A percentile compares a stretch with the other conserved stretches of the same genome.
These are phyloP conservation scores for Saprolegnia diclina DNA, from an alignment of 352 stramenopile genomes.

Conservation along the genomic window DNA sequence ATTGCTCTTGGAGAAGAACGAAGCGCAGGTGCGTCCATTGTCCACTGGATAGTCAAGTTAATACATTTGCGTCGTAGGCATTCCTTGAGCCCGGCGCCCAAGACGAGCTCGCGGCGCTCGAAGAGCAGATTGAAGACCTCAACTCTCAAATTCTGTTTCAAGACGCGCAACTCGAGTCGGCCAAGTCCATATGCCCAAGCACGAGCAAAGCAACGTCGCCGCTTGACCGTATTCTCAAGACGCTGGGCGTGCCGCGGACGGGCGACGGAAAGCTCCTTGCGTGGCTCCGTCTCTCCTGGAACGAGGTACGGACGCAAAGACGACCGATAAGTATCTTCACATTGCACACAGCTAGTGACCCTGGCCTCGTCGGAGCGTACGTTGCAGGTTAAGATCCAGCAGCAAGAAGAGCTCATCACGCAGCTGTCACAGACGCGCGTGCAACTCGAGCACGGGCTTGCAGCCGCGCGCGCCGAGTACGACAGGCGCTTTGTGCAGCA, in stretches of 20 bases:
- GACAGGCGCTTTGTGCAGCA: constrained; percentile 56
- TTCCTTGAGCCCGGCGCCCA: constrained; percentile 58
- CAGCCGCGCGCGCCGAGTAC: constrained; percentile 61
- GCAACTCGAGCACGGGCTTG: constrained; percentile 59
- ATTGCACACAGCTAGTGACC: constrained; percentile 31
- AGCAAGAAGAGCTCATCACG: constrained; percentile 36
- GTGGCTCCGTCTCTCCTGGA: constrained; percentile 22
- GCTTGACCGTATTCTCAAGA: constrained; percentile 6
- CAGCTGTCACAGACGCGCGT: constrained; percentile 44
- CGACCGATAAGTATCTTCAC: neutral
- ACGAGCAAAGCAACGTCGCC: neutral
- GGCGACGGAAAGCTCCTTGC: neutral
- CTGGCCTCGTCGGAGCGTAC: constrained; percentile 44
- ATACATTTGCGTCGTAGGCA: constrained; percentile 38
- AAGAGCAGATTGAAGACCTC: constrained; percentile 71
- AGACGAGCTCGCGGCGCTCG: constrained; percentile 61
- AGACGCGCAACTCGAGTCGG: constrained; percentile 53
- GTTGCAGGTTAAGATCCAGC: constrained; percentile 36
- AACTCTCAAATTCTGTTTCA: constrained; percentile 80
- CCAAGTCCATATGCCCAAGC: constrained; percentile 15
- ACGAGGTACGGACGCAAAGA: neutral
- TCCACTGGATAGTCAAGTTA: constrained; percentile 38
- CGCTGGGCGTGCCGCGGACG: neutral
- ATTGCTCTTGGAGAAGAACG: constrained; percentile 25
- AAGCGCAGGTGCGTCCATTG: constrained; percentile 4